Base-by-base conservation (phyloP, 2,329 filamentous ascomycete species). In the Cordyceps javanica region DNA sequence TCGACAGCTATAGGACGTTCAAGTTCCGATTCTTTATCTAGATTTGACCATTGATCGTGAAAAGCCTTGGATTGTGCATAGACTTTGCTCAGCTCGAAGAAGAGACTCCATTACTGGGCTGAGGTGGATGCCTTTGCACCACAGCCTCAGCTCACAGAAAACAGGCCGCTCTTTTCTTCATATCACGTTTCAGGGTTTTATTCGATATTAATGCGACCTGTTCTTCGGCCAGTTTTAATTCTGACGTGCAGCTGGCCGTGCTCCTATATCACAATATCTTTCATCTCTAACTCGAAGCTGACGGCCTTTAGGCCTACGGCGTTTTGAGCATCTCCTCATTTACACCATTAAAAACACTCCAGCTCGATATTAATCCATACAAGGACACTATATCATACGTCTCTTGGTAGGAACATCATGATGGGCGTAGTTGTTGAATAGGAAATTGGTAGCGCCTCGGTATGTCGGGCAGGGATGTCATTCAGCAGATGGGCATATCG, bases 301-400 rank as follows among this genome's bases (percentile, higher is more conserved):
- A 46, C 53, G 4, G 11, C 19, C 23, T n/a, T 6, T 21, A 55
- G 88, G 82, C 58, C 70, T 85, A n/a, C 82, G 82, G 59, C 85
- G 87, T 65, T 87, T 80, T 59, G 81, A 81, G 61, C 91, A 96
- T 73, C 76, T 96, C 55, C 80, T 96, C 63, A 89, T 92, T 41
- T 96, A 91, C 23, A 97, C 92, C 52, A 96, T 97, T 76, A 97
- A 97, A 74, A 93, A 97, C 72, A 95, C 96, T 61, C 95, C 97
- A 64, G 91, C 93, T 10, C 81, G 93, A 65, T 97, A 97, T 73
- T 97, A 92, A 90, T 92, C 91, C 51, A 96, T 96, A 91, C 94
- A 95, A 71, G 93, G 93, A 14, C 89, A 87, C 69, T 89, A 95
- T 75, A 92, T 97, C 52, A 90, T 94, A 96, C 49, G 55, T 11